A percentile compares a stretch with the other conserved stretches of the same genome.
These are phyloP conservation scores for Posidonia oceanica DNA, from an alignment of 116 monocot genomes.

Conservation along the genomic window DNA sequence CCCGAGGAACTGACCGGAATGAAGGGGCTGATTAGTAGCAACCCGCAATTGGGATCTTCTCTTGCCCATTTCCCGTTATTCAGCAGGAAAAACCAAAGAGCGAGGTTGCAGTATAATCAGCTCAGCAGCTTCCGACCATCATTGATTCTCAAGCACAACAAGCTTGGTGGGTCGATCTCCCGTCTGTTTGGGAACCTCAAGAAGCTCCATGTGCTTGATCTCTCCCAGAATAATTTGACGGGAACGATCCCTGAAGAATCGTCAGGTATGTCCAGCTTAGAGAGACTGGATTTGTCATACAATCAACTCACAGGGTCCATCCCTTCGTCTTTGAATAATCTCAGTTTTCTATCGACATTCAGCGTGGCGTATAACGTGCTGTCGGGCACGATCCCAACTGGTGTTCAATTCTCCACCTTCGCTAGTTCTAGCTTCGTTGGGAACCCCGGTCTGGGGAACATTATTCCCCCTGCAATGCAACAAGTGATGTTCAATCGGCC, in stretches of 20 bases:
- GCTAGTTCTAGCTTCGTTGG: constrained; percentile 25
- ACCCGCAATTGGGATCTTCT: constrained; percentile 11
- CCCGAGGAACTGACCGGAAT: constrained; percentile 35
- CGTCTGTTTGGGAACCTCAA: constrained; percentile 29
- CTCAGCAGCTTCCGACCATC: constrained; percentile 48
- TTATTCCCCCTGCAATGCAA: constrained; percentile 4
- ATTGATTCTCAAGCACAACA: constrained; percentile 34
- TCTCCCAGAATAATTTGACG: constrained; percentile 32
- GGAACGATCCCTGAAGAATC: constrained; percentile 38
- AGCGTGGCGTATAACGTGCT: constrained; percentile 48
- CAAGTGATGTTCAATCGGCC: not conserved
- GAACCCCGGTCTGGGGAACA: constrained; percentile 25
- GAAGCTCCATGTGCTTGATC: constrained; percentile 34
- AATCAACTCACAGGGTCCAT: constrained; percentile 51
- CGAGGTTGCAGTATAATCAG: constrained; percentile 37
- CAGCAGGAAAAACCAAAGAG: constrained; percentile 20
- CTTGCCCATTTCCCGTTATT: constrained; percentile 28
- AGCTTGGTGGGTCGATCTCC: constrained; percentile 40
- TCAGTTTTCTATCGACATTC: constrained; percentile 49
- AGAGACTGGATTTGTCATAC: constrained; percentile 39
- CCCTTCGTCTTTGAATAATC: constrained; percentile 36
- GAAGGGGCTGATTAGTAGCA: constrained; percentile 24
- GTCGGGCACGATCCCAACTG: constrained; percentile 30
- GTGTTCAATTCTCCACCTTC: constrained; percentile 58
- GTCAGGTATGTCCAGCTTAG: constrained; percentile 39